Base-by-base conservation (phyloP, 257 asterid genomes). In the Capsicum chinense region DNA sequence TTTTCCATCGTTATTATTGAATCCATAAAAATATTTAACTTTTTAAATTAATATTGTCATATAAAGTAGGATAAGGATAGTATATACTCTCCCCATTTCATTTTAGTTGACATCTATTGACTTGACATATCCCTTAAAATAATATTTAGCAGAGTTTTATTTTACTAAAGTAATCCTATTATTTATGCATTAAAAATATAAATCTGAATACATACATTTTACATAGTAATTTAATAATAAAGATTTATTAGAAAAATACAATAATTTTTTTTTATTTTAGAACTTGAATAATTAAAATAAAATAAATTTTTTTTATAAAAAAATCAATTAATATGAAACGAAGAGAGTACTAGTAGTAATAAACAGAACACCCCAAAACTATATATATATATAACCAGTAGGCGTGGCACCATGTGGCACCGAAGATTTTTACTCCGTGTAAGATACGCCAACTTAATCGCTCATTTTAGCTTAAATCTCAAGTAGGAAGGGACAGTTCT, bases 1-100 rank as follows among this genome's bases (percentile, higher is more conserved):
- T 71, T 71, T n/a, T 50, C 35, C 12, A 74, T 50, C 21, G 60
- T 74, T 74, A 52, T 50, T 76, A 52, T 76, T 76, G 26, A 76
- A 76, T 76, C 81, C 26, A 52, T 54, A 52, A 26, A 26, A 26
- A 26, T 26, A 26, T 26, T 26, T 39, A 17, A 16, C 39, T 48
- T 19, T 66, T 66, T 35, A 50, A 12, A 73, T n/a, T 47, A 74
- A 76, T 71, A 76, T 13, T 76, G 44, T 76, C 62, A 21, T 76
- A 52, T 5, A 9, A 76, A 76, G 52, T 76, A 52, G 47, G 47
- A 52, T 39, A 7, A 76, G 2, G 10, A 7, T 52, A 13, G n/a
- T 1, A n/a, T 44, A 66, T 26, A 26, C 33, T 26, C 33, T 26
- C 33, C 33, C 33, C 33, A 26, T 26, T 26, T 26, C 33, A 1